These are phyloP conservation scores for Exophiala xenobiotica DNA, from an alignment of 2,329 filamentous ascomycete species.

Conservation along the genomic window DNA sequence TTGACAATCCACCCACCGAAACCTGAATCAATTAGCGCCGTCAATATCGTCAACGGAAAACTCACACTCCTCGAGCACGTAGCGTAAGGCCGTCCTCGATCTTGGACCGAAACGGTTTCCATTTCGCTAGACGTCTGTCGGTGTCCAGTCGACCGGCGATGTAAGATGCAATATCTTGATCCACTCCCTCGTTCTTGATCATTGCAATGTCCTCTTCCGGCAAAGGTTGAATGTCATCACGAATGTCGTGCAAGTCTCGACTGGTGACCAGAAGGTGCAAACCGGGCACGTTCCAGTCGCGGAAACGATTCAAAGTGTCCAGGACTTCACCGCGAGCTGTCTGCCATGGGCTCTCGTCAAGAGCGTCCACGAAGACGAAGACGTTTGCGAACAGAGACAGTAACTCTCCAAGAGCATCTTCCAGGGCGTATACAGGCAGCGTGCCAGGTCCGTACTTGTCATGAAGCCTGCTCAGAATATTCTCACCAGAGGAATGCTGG, in stretches of 20 bases:
- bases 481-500: slow-evolving; percentile 21
- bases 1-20: slow-evolving; percentile 36
- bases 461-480: slow-evolving; percentile 24
- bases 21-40: slow-evolving; percentile 27
- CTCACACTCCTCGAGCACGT: slow-evolving; percentile 22
- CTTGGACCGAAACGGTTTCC: not conserved
- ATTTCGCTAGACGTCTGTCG: not conserved
- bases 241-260: slow-evolving; percentile 27
- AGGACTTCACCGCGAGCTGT: slow-evolving; percentile 13
- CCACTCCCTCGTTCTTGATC: slow-evolving; percentile 14
- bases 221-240: slow-evolving; percentile 12
- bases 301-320: slow-evolving; percentile 10
- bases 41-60: not conserved
- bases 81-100: slow-evolving; percentile 5
- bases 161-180: slow-evolving; percentile 18
- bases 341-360: slow-evolving; percentile 28
- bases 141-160: not conserved
- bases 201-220: no score
- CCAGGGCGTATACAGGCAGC: slow-evolving; percentile 15
- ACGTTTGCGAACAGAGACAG: slow-evolving; percentile 17
- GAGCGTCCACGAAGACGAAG: slow-evolving; percentile 29
- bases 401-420: slow-evolving; percentile 21
- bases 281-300: slow-evolving; percentile 19
- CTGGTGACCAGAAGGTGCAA: slow-evolving; percentile 29
- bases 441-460: slow-evolving; percentile 12